phyloP scores from a whole-genome alignment of 2,329 filamentous ascomycete species.

The Aspergillus pseudoterreus region DNA sequence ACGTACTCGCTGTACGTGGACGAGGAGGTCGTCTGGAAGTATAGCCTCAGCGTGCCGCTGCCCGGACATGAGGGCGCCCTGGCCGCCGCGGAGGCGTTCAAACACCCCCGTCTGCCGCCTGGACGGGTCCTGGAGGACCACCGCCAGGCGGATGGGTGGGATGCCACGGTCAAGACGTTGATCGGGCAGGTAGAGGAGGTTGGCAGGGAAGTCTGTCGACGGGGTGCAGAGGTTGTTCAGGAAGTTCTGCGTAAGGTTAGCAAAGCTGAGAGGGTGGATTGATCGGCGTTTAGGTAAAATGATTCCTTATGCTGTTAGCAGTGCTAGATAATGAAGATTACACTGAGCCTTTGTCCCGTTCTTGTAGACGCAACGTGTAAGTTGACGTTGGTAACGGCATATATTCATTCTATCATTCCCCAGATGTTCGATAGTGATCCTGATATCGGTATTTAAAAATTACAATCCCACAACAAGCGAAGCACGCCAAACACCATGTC shows the following conservation, averaged over 20 bases:
- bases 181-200: constrained; percentile 20
- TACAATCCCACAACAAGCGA: background rate
- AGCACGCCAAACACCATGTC: constrained; percentile 18
- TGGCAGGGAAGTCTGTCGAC: constrained; percentile 5
- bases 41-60: constrained; percentile 37
- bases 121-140: constrained; percentile 33
- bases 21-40: constrained; percentile 71
- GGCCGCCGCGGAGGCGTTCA: constrained; percentile 3
- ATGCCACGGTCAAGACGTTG: constrained; percentile 15
- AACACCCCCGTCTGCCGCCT: constrained; percentile 21
- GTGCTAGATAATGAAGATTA: background rate
- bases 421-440: no score
- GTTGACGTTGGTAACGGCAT: no score
- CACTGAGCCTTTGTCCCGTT: background rate
- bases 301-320: background rate
- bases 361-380: no score
- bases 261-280: constrained; percentile 18
- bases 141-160: constrained; percentile 16
- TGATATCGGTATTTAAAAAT: no score
- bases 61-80: constrained; percentile 6
- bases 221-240: constrained; percentile 10
- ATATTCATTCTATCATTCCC: no score
- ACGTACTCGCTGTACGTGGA: constrained; percentile 81
- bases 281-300: background rate
- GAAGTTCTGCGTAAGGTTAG: constrained; percentile 13